Conservation (phyloP, 78 protist genomes). For the Dictyostelium citrinum region DNA sequence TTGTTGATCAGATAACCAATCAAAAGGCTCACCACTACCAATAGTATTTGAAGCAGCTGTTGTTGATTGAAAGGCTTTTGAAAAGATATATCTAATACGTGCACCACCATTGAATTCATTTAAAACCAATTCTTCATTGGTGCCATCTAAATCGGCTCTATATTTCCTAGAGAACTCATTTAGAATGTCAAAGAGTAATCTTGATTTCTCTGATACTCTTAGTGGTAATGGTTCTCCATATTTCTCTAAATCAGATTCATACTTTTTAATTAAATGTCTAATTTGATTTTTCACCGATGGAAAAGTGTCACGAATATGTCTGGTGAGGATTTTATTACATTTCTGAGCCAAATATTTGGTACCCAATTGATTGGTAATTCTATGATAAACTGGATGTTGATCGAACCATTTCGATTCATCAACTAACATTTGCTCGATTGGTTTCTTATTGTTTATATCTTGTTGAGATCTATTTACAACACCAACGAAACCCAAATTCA, state of each 20-base stretch:
- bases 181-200: slow-evolving; percentile 41
- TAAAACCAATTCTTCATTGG: slow-evolving; percentile 48
- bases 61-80: slow-evolving; percentile 78
- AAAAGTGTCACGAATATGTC: slow-evolving; percentile 72
- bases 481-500: slow-evolving; percentile 90
- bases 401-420: slow-evolving; percentile 86
- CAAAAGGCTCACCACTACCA: slow-evolving; percentile 21
- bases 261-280: slow-evolving; percentile 44
- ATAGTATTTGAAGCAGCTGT: neutral
- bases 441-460: slow-evolving; percentile 68
- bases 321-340: slow-evolving; percentile 80
- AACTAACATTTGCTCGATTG: slow-evolving; percentile 41
- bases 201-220: neutral
- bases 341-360: slow-evolving; percentile 74
- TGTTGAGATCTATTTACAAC: slow-evolving; percentile 93
- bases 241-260: slow-evolving; percentile 65
- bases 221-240: slow-evolving; percentile 75
- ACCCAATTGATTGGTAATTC: slow-evolving; percentile 79
- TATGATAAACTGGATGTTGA: slow-evolving; percentile 83
- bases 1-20: slow-evolving; percentile 68
- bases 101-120: slow-evolving; percentile 92
- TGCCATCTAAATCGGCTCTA: slow-evolving; percentile 74
- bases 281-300: slow-evolving; percentile 79
- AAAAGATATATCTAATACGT: slow-evolving; percentile 90
- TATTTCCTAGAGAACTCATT: slow-evolving; percentile 55